These are phyloP conservation scores for Fusarium phyllophilum DNA, from an alignment of 2,329 filamentous ascomycete species.

Conservation along the genomic window DNA sequence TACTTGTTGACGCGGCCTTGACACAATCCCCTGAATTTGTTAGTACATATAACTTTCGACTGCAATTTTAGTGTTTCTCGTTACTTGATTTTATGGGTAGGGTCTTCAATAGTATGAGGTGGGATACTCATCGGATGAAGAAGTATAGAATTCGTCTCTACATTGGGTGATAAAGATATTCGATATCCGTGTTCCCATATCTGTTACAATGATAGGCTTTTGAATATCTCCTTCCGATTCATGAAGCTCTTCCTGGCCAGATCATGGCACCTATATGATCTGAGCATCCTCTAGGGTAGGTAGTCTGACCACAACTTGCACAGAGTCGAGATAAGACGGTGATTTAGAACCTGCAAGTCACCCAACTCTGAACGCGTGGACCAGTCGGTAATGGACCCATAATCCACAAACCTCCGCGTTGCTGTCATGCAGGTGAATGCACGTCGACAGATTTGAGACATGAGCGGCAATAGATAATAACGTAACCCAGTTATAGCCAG, in stretches of 20 bases:
- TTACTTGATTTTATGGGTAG: not conserved
- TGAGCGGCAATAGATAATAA: not conserved
- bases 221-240: not conserved
- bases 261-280: not conserved
- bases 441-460: slow-evolving; percentile 14
- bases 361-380: not conserved
- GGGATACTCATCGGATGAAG: not conserved
- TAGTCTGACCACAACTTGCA: not conserved
- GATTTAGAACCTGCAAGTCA: not conserved
- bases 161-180: not conserved
- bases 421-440: slow-evolving; percentile 8
- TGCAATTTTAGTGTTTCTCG: not conserved
- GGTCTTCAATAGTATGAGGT: not conserved
- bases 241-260: not conserved
- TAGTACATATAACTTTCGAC: not conserved
- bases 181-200: too few relatives aligned
- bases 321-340: not conserved
- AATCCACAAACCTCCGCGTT: slow-evolving; percentile 12
- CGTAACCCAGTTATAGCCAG: slow-evolving; percentile 9
- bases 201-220: not conserved
- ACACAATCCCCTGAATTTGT: not conserved
- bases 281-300: not conserved
- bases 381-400: slow-evolving; percentile 10
- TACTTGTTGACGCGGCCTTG: not conserved
- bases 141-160: not conserved